phyloP scores from a whole-genome alignment of 257 asterid species.

The Nicotiana tabacum region DNA sequence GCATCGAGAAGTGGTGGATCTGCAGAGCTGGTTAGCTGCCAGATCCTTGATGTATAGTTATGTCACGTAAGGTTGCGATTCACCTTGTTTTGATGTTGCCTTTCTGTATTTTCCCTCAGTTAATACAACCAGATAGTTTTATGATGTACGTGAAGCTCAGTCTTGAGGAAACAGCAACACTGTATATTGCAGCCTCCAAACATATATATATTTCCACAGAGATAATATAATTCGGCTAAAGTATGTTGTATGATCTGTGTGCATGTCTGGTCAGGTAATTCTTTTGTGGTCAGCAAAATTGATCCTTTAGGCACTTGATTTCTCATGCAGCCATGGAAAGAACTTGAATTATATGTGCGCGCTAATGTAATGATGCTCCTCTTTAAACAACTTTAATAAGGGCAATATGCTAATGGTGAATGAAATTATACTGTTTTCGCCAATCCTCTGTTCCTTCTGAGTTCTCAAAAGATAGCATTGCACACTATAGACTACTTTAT shows the following conservation, averaged over 20 bases:
- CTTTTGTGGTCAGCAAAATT: not conserved
- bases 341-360: not conserved
- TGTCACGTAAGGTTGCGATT: constrained; percentile 3
- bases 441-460: not conserved
- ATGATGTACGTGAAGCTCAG: not conserved
- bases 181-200: constrained; percentile 1
- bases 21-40: constrained; percentile 82
- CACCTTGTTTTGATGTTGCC: constrained; percentile 5
- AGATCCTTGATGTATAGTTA: constrained; percentile 54
- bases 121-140: constrained; percentile 3
- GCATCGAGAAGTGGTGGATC: constrained; percentile 52
- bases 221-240: not conserved
- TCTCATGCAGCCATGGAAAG: not conserved
- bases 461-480: not conserved
- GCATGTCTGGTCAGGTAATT: not conserved
- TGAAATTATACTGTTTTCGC: not conserved
- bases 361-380: not conserved
- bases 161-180: not conserved
- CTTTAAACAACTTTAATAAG: not conserved
- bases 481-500: not conserved
- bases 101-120: constrained; percentile 2
- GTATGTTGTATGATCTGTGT: not conserved
- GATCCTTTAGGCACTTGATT: not conserved
- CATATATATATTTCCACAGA: not conserved
- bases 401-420: not conserved